phyloP scores from a whole-genome alignment of 305 asterid species.

The Rubia tinctorum region DNA sequence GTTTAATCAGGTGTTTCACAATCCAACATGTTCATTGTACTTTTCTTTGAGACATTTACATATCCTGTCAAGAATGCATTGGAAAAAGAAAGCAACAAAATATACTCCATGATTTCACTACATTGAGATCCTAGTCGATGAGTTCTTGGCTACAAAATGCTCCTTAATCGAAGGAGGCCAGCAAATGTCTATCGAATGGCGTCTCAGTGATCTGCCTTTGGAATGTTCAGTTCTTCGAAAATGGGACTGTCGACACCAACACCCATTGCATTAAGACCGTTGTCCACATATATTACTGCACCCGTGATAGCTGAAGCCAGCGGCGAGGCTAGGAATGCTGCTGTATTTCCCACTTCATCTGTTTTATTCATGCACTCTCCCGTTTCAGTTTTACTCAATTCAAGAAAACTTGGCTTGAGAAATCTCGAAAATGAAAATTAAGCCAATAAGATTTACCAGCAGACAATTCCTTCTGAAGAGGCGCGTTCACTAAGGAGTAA shows the following conservation, averaged over 20 bases:
- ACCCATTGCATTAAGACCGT: conserved; percentile 87
- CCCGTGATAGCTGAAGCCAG: conserved; percentile 91
- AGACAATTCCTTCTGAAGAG: conserved; percentile 77
- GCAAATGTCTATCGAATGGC: neutral
- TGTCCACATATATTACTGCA: conserved; percentile 69
- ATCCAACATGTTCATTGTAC: no score
- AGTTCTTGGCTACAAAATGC: no score
- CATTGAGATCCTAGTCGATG: no score
- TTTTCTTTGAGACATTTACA: no score
- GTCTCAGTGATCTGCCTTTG: conserved; percentile 11
- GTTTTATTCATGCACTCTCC: conserved; percentile 27
- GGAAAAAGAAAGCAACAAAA: no score
- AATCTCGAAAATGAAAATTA: neutral
- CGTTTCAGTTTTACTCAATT: neutral
- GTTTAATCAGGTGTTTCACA: no score
- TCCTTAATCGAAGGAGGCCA: neutral
- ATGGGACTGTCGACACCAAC: conserved; percentile 88
- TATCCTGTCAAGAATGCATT: no score
- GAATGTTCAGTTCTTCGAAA: conserved; percentile 60
- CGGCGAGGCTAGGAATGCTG: conserved; percentile 85
- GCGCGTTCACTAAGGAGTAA: conserved; percentile 70
- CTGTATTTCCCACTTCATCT: conserved; percentile 85
- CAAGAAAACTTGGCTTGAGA: no score
- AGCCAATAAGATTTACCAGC: conserved; percentile 42
- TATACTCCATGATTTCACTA: no score